Evolutionary conservation across 108 stramenopile species (phyloP), one percentile per base, ranked within the genome.

Genomic region (Cyclotella kingstonii): DNA sequence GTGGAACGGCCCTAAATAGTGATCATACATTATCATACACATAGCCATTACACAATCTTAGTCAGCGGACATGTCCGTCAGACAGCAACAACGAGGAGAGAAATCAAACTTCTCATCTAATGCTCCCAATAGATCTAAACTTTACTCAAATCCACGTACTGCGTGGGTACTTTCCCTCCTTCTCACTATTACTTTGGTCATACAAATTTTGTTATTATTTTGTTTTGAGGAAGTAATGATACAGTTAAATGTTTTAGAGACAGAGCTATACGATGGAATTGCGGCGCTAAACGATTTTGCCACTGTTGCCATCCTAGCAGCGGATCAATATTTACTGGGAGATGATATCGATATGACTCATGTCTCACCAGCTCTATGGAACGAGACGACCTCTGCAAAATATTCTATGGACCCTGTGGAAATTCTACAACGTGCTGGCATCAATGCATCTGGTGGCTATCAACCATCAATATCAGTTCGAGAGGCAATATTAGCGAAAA

Each of bases 321-420:
- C 28, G 9, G 35, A 52, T 0, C 43, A 27, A 19, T 11, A 60
- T 60, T 22, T 1, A 2, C 3, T 41, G 36, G 49, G 29, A 19
- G 27, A 35, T 26, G 25, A 49, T 26, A 26, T 26, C 5, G 4
- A 23, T 5, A 49, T 26, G 8, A 49, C 25, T 5, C 5, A 26
- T 5, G 25, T 2, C 8, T 44, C 57, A 4, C 40, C 22, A 6
- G 48, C 48, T 21, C 5, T 4, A 4, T 49, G 48, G 48, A 25
- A 49, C 15, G 48, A 49, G 25, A 26, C 23, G 4, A 11, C 7
- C 9, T 22, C 48, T 12, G 5, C 25, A 25, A 26, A 49, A 25
- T 63, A 63, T 43, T 57, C 70, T 26, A 72, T 70, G 69, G 69
- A 70, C 36, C 69, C 69, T 15, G 12, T 44, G 1, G 61, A 72